These are phyloP conservation scores for Didymosphaeria variabile DNA, from an alignment of 2,329 filamentous ascomycete species.

Conservation along the genomic window DNA sequence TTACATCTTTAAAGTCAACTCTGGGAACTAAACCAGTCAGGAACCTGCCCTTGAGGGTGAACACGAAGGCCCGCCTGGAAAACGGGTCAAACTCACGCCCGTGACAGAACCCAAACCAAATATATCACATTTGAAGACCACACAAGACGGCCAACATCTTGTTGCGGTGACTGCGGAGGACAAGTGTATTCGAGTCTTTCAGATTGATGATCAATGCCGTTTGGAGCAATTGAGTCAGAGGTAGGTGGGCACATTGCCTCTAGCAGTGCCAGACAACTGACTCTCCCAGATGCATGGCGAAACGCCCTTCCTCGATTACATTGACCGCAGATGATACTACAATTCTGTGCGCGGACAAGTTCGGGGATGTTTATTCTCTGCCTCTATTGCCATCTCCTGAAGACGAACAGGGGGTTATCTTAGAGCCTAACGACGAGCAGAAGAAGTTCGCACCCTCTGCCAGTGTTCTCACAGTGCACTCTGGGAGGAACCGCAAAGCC, in stretches of 20 bases:
- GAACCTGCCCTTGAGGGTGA: constrained; percentile 28
- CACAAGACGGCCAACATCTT: constrained; percentile 72
- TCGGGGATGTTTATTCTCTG: constrained; percentile 92
- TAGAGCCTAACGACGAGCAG: constrained; percentile 28
- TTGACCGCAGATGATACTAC: constrained; percentile 74
- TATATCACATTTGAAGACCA: constrained; percentile 73
- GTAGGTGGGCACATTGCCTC: constrained; percentile 53
- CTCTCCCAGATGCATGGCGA: constrained; percentile 78
- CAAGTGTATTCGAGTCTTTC: constrained; percentile 87
- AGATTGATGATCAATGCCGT: constrained; percentile 67
- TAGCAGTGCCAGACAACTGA: constrained; percentile 22
- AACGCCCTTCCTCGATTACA: constrained; percentile 80
- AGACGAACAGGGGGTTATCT: constrained; percentile 37
- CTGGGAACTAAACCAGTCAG: constrained; percentile 26
- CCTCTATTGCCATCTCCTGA: constrained; percentile 68
- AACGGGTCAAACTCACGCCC: constrained; percentile 53
- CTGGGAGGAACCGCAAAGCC: constrained; percentile 66
- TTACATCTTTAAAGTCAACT: background rate
- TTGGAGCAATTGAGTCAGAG: constrained; percentile 76
- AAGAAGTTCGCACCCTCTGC: constrained; percentile 62
- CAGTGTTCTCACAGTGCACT: constrained; percentile 68
- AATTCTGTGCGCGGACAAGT: constrained; percentile 90
- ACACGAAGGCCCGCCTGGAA: constrained; percentile 49
- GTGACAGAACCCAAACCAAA: constrained; percentile 59
- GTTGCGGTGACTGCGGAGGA: constrained; percentile 88